Conservation (phyloP, 306 rosid species). For the Quercus alba region DNA sequence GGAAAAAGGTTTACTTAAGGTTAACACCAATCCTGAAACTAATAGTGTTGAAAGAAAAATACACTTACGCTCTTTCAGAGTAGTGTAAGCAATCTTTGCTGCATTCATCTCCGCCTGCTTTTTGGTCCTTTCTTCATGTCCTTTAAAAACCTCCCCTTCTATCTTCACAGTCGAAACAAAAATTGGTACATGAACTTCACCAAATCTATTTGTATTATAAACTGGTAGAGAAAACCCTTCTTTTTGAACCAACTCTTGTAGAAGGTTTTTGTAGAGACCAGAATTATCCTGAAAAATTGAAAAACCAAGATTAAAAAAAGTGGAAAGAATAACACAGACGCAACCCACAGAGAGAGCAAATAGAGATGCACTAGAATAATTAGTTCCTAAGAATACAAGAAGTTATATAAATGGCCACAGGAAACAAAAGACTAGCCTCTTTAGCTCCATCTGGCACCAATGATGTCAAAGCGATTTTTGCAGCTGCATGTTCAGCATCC, state of each 20-base stretch:
- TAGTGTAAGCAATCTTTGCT: conserved; percentile 69
- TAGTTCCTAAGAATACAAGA: background rate
- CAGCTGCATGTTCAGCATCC: conserved; percentile 93
- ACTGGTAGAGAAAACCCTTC: conserved; percentile 46
- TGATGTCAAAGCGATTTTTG: conserved; percentile 65
- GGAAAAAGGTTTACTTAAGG: background rate
- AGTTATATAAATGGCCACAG: conserved; percentile 6
- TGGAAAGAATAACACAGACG: background rate
- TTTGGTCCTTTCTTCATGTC: conserved; percentile 61
- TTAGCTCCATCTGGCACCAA: conserved; percentile 41
- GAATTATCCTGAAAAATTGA: conserved; percentile 42
- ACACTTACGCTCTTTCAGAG: conserved; percentile 53
- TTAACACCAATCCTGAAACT: background rate
- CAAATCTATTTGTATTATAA: conserved; percentile 46
- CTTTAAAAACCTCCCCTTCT: conserved; percentile 49
- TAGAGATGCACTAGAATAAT: background rate
- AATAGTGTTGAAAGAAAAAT: conserved; percentile 9
- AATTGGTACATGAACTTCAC: conserved; percentile 55
- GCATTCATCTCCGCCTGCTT: conserved; percentile 80
- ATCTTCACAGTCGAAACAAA: conserved; percentile 72
- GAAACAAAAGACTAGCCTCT: conserved; percentile 55
- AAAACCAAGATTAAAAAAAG: background rate
- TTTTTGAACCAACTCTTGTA: conserved; percentile 76
- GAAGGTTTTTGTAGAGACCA: conserved; percentile 68
- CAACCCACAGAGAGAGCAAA: background rate